Evolutionary conservation across 495 filamentous ascomycete species (phyloP).

Genomic region (Penicillium paradoxum): DNA sequence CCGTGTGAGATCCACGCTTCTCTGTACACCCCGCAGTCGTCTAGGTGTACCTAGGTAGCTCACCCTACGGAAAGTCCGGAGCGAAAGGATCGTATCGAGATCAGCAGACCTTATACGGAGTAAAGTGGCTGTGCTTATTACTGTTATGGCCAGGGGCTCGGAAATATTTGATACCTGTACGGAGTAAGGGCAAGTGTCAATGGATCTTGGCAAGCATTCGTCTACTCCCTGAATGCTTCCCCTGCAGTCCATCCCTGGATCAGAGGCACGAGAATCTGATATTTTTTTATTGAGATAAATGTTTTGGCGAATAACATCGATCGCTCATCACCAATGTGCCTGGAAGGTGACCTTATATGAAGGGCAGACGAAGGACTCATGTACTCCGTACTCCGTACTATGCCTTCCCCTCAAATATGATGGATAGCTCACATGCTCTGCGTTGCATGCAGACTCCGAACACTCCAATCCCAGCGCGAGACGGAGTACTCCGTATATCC

Average conservation of each 20-base stretch:
- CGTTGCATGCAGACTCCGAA: neutral
- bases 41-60: too few relatives aligned
- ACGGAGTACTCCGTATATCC: too few relatives aligned
- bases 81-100: neutral
- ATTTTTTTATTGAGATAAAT: neutral
- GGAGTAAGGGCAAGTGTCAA: neutral
- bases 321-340: neutral
- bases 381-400: too few relatives aligned
- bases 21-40: slow-evolving; percentile 2
- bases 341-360: neutral
- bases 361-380: neutral
- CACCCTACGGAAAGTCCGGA: neutral
- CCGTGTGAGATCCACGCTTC: too few relatives aligned
- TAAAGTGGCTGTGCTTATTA: neutral
- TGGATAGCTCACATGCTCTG: neutral
- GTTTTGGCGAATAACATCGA: too few relatives aligned
- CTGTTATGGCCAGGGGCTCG: neutral
- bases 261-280: neutral
- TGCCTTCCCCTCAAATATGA: neutral
- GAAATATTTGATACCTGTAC: neutral
- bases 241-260: neutral
- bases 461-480: neutral
- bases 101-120: slow-evolving; percentile 6
- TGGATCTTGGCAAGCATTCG: slow-evolving; percentile 1
- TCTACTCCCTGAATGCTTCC: neutral